Evolutionary conservation across 2,329 filamentous ascomycete genomes (phyloP).

Genomic region (Fusarium sp.): DNA sequence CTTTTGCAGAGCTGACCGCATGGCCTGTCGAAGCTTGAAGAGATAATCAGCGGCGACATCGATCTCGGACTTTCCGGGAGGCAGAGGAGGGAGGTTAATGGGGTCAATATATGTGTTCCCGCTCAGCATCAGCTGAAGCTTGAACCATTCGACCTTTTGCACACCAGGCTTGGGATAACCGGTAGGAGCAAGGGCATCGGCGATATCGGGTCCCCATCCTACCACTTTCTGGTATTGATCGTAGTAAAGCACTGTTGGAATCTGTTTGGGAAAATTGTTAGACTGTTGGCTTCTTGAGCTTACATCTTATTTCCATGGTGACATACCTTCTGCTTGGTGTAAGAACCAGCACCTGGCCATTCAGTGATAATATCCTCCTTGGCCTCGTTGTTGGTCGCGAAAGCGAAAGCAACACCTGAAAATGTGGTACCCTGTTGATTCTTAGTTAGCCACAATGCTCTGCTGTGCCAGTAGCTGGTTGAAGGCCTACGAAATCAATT

Average conservation of each 20-base stretch:
- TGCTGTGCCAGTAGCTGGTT: background rate
- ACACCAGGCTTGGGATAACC: constrained; percentile 98
- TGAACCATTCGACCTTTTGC: constrained; percentile 99
- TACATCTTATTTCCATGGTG: background rate
- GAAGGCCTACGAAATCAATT: constrained; percentile 88
- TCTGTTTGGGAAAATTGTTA: constrained; percentile 65
- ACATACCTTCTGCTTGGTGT: constrained; percentile 96
- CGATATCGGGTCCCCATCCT: constrained; percentile 99
- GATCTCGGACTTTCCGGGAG: constrained; percentile 97
- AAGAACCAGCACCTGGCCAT: constrained; percentile 97
- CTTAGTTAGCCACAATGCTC: constrained; percentile 26
- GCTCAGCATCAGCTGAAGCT: constrained; percentile 97
- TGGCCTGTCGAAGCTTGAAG: constrained; percentile 96
- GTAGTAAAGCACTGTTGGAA: constrained; percentile 99
- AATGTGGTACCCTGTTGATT: constrained; percentile 87
- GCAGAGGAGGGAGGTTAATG: constrained; percentile 97
- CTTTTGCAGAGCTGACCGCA: constrained; percentile 96
- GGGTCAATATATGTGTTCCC: constrained; percentile 99
- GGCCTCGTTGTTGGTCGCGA: constrained; percentile 96
- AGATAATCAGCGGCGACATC: constrained; percentile 99
- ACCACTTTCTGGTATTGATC: constrained; percentile 99
- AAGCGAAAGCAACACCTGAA: constrained; percentile 96
- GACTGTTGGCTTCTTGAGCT: background rate
- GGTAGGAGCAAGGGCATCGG: constrained; percentile 94
- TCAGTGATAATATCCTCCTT: constrained; percentile 99